Evolutionary conservation across 257 asterid species (phyloP), one percentile per base, ranked within the genome.

Genomic region (Nicotiana undulata): DNA sequence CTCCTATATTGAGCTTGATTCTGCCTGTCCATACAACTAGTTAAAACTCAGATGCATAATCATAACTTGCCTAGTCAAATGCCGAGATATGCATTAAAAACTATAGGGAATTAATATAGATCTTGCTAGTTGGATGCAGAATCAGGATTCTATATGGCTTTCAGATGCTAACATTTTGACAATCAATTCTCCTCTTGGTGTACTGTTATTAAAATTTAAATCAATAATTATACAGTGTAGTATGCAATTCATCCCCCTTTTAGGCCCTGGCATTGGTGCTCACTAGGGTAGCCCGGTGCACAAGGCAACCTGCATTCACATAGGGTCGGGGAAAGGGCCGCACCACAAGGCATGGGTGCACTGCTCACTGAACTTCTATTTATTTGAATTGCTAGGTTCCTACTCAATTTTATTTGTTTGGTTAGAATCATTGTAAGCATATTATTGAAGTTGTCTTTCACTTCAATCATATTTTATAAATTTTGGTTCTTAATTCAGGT

Each of bases 401-500:
- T 26, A 63, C 59, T 64, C 29, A 60, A 31, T 64, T 56, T 63
- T 49, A 20, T 79, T 79, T 63, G 52, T 20, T 63, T 46, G 55
- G 6, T 63, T 24, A 22, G 60, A 46, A 4, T 24, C 60, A 20
- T 72, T 72, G 60, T 46, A 46, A 72, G 77, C 59, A 72, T 72
- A 44, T 72, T 24, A 13, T 46, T 46, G 66, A 68, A 58, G 63
- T 49, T 0, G 28, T 26, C n/a, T 75, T 49, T 46, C 76, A 10
- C 18, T 56, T 6, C 34, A 18, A 40, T 72, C 24, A 22, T 40
- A 34, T 58, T 40, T 67, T 28, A 58, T 79, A 26, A 66, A 80
- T 44, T 53, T 34, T 20, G 4, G 55, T 46, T 80, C n/a, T 49
- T 70, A 28, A 79, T 88, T 86, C 91, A 96, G 99, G 99, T 96